Percentiles rank a stretch among this genome's conserved stretches.
phyloP scores from a whole-genome alignment of 768 basidiomycete genomes.

The Suillus subaureus region DNA sequence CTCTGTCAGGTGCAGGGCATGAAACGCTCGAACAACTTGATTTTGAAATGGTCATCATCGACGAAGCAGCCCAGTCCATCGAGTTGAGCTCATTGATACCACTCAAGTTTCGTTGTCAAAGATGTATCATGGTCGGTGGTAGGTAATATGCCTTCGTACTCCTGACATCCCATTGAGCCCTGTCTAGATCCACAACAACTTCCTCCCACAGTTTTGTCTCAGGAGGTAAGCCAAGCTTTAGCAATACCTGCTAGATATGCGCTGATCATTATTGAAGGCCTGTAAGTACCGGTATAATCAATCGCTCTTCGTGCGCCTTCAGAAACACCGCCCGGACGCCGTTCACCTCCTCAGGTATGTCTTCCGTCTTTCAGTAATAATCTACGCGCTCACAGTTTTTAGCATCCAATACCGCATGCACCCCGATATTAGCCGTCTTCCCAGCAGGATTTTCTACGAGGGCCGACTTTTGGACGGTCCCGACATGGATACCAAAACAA shows the following conservation, averaged over 20 bases:
- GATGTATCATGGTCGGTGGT: constrained; percentile 95
- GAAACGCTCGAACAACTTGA: constrained; percentile 81
- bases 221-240: constrained; percentile 44
- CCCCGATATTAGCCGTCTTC: constrained; percentile 89
- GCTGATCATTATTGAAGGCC: constrained; percentile 45
- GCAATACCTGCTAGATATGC: constrained; percentile 26
- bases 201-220: constrained; percentile 87
- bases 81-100: constrained; percentile 96
- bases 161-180: not conserved
- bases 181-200: constrained; percentile 82
- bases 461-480: constrained; percentile 84
- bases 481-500: constrained; percentile 81
- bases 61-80: constrained; percentile 97
- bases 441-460: constrained; percentile 87
- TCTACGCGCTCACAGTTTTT: constrained; percentile 8
- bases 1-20: constrained; percentile 91
- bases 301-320: constrained; percentile 90
- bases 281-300: constrained; percentile 79
- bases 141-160: constrained; percentile 12
- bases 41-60: constrained; percentile 96
- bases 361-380: constrained; percentile 1
- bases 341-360: constrained; percentile 86
- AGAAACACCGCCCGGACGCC: constrained; percentile 75
- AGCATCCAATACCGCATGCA: constrained; percentile 99
- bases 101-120: constrained; percentile 79